Evolutionary conservation across 2,329 filamentous ascomycete species (phyloP).

Genomic region (Diaporthe citri): DNA sequence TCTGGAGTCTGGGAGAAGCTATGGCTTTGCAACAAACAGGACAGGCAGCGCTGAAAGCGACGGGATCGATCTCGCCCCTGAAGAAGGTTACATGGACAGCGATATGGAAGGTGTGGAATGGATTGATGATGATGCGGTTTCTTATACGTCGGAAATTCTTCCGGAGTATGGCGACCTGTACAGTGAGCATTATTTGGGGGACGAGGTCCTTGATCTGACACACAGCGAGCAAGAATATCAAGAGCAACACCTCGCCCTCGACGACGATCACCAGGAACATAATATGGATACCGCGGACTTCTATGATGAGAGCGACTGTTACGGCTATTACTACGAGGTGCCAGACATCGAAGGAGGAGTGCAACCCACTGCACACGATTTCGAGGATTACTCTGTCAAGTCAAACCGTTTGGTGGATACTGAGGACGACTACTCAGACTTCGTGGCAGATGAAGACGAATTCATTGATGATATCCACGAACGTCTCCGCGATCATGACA

Average conservation of each 20-base stretch:
- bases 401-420: not conserved
- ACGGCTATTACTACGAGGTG: not conserved
- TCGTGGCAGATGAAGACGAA: not conserved
- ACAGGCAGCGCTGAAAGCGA: not conserved
- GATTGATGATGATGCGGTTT: not conserved
- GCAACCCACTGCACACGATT: not conserved
- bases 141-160: not conserved
- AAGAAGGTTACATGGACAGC: not conserved
- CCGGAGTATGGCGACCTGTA: not conserved
- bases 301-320: not conserved
- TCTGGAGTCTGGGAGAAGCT: not conserved
- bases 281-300: not conserved
- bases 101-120: not conserved
- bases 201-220: not conserved
- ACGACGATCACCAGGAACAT: not conserved
- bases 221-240: not conserved
- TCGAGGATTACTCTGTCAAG: not conserved
- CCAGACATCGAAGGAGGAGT: not conserved
- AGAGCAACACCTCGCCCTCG: not conserved
- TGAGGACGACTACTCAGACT: not conserved
- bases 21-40: not conserved
- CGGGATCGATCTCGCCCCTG: not conserved
- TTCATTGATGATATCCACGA: not conserved
- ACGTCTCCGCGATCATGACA: not conserved
- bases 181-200: not conserved